Percentiles rank a stretch among this genome's conserved stretches.
phyloP scores from a whole-genome alignment of 345 rosid genomes.

The Lepidium didymum region DNA sequence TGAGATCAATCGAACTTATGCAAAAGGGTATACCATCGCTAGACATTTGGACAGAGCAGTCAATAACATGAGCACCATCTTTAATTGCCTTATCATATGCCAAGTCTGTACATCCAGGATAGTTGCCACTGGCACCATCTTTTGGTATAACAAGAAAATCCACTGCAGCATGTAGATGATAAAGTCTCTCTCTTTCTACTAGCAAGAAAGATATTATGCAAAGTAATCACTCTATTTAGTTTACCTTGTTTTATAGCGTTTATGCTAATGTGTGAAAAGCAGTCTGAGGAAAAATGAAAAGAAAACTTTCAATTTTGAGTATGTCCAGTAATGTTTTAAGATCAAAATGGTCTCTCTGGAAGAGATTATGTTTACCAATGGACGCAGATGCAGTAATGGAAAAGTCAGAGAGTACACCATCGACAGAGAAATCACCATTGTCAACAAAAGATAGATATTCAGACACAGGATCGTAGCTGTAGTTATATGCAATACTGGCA shows the following conservation, averaged over 20 bases:
- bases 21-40: slow-evolving; percentile 61
- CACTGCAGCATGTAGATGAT: neutral
- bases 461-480: slow-evolving; percentile 61
- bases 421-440: slow-evolving; percentile 68
- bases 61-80: too few relatives aligned
- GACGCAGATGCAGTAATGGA: slow-evolving; percentile 67
- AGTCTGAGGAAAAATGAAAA: slow-evolving; percentile 38
- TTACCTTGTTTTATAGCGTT: slow-evolving; percentile 50
- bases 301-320: neutral
- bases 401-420: slow-evolving; percentile 75
- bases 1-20: slow-evolving; percentile 45
- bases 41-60: slow-evolving; percentile 77
- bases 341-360: neutral
- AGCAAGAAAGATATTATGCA: neutral
- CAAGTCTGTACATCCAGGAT: slow-evolving; percentile 63
- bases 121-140: slow-evolving; percentile 91
- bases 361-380: slow-evolving; percentile 30
- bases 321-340: neutral
- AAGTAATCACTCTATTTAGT: slow-evolving; percentile 13
- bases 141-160: slow-evolving; percentile 45
- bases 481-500: slow-evolving; percentile 46
- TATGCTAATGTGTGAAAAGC: slow-evolving; percentile 47
- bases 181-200: neutral
- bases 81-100: slow-evolving; percentile 58
- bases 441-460: slow-evolving; percentile 57